Percentiles rank a stretch among this genome's conserved stretches.
phyloP scores from a whole-genome alignment of 164 flowering plant genomes.

The Chimonanthus salicifolius region DNA sequence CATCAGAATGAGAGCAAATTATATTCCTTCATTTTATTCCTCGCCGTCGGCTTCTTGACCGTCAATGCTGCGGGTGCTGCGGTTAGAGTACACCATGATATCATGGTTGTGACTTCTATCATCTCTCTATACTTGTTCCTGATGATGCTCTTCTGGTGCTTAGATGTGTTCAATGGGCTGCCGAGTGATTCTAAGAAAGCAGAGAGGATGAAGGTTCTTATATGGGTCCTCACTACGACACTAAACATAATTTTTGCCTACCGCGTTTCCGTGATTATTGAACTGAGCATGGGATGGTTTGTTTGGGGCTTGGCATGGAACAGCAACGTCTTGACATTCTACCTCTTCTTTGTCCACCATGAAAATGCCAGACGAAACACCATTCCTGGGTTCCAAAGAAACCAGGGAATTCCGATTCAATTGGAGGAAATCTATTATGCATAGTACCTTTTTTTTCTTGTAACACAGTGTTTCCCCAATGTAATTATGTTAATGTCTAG shows the following conservation, averaged over 20 bases:
- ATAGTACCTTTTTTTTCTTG: too few species aligned
- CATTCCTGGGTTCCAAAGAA: too few species aligned
- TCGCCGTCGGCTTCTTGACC: background rate
- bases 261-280: background rate
- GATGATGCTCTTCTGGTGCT: slow-evolving; percentile 3
- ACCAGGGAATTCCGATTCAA: too few species aligned
- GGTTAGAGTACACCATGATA: background rate
- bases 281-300: slow-evolving; percentile 4
- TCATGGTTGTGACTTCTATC: background rate
- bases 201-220: slow-evolving; percentile 2
- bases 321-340: slow-evolving; percentile 2
- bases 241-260: slow-evolving; percentile 1
- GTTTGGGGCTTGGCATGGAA: slow-evolving; percentile 6
- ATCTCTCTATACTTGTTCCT: slow-evolving; percentile 4
- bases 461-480: too few species aligned
- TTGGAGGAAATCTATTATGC: too few species aligned
- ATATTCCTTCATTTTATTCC: too few species aligned
- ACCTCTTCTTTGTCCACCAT: background rate
- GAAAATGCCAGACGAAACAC: background rate
- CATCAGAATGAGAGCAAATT: too few species aligned
- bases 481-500: too few species aligned
- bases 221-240: slow-evolving; percentile 3
- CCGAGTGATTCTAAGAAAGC: background rate
- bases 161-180: background rate
- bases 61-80: background rate